Base-by-base conservation (phyloP, 257 asterid genomes). In the Coffea canephora region DNA sequence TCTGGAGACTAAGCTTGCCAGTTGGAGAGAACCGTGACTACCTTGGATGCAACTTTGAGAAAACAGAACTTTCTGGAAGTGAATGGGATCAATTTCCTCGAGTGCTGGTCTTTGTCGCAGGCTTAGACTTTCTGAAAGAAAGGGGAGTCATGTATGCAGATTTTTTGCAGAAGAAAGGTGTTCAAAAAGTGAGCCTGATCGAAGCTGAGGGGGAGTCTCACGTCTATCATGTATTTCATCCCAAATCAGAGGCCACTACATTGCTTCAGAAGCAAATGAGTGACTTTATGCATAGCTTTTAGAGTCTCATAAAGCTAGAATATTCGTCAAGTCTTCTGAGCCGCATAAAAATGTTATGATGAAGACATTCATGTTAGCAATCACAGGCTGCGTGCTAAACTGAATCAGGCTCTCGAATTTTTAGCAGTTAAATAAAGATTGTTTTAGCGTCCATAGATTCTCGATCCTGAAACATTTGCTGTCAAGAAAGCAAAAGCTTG, bases 1-100 rank as follows among this genome's bases (percentile, higher is more conserved):
- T 89, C 61, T 92, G 98, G 98, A 86, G 78, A 82, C 85, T 91
- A 64, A 87, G 97, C 80, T 75, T 94, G 82, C 98, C 97, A 1
- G 89, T 86, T 36, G 94, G 91, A 57, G 54, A 72, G 8, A 78
- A 86, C 74, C 93, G 93, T 0, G 93, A 92, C 61, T 91, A 74
- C 70, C 82, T 88, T 68, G 91, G 94, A 31, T 89, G 97, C 75
- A 91, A 92, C 72, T 84, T 90, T 57, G 91, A 88, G 77, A 86
- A 82, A 39, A 82, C 81, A 31, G 61, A 75, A 14, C 59, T 85
- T 55, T 69, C 66, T 52, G 78, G 14, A 19, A 54, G 16, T 41
- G 90, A 88, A 45, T 91, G 92, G 93, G 4, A 66, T 45, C 70
- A 6, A 66, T 92, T 91, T 84, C 97, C 97, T 10, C 80, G 79